Base-by-base conservation (phyloP, 305 asterid genomes). In the Fraxinus albicans region DNA sequence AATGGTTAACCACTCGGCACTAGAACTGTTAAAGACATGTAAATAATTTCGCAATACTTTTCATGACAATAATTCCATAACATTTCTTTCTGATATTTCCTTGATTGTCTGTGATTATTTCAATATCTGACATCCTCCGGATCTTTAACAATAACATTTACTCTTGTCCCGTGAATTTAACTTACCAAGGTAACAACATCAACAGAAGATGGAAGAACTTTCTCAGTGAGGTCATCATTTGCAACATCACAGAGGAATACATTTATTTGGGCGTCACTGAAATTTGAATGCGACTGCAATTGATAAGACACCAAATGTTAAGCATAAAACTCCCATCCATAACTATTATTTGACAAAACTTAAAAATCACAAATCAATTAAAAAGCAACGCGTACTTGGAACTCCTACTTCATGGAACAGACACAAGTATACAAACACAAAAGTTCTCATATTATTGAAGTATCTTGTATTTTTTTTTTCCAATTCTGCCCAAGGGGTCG, bases 181-280 rank as follows among this genome's bases (percentile, higher is more conserved):
- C 94, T 90, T 88, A 93, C 98, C 97, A 95, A 80, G 70, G 98
- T 91, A 80, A 87, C 91, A 80, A 92, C 84, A 81, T 95, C 97
- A 82, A 93, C 93, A 73, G 97, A 91, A 83, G 91, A 92, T 21
- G 95, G 91, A 83, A 76, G 76, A 73, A 95, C 79, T 36, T 84
- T 80, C 76, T 79, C 81, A 75, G 88, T 84, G 77, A 92, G 93
- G 83, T 93, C 94, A 82, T 93, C 95, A 80, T 65, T 86, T 67
- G 93, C 86, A 77, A 91, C 91, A 88, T 95, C 98, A 85, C 95
- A 91, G 9, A 85, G 85, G 84, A 95, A 95, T 36, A 77, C 86
- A 88, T 91, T 85, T 47, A 95, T 85, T 77, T 88, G 86, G 19
- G 84, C 86, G 72, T 65, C 92, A 67, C 82, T 78, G 76, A 91